These are phyloP conservation scores for Cicer yamashitae DNA, from an alignment of 306 rosid genomes.

Conservation along the genomic window DNA sequence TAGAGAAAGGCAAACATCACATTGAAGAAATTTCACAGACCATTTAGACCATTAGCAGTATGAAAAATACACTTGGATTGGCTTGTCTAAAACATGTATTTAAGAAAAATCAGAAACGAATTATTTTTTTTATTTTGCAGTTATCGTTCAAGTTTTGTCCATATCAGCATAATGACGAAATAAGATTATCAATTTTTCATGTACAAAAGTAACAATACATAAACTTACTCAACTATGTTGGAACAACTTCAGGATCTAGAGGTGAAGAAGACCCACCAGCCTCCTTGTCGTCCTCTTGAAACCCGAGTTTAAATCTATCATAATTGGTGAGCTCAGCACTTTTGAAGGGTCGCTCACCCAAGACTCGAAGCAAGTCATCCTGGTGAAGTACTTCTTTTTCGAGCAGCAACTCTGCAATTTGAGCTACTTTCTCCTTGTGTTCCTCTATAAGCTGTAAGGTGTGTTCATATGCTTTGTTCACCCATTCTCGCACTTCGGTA, in stretches of 20 bases:
- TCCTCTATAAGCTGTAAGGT: constrained; percentile 71
- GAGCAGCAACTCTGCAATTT: constrained; percentile 86
- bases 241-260: constrained; percentile 81
- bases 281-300: constrained; percentile 62
- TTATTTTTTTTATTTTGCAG: constrained; percentile 35
- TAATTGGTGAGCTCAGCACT: constrained; percentile 63
- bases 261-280: constrained; percentile 64
- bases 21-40: not conserved
- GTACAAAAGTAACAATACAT: constrained; percentile 51
- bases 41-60: not conserved
- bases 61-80: not conserved
- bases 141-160: constrained; percentile 43
- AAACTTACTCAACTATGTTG: constrained; percentile 49
- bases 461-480: constrained; percentile 65
- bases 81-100: not conserved
- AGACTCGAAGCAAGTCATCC: constrained; percentile 67
- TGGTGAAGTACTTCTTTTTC: constrained; percentile 98
- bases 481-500: constrained; percentile 88
- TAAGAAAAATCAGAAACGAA: constrained; percentile 26
- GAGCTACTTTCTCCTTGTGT: constrained; percentile 77
- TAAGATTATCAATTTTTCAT: constrained; percentile 47
- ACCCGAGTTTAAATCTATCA: constrained; percentile 76
- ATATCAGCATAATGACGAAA: constrained; percentile 33
- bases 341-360: constrained; percentile 83
- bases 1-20: not conserved